Evolutionary conservation across 2,329 filamentous ascomycete species (phyloP).

Genomic region (Plectosphaerella cucumerina): DNA sequence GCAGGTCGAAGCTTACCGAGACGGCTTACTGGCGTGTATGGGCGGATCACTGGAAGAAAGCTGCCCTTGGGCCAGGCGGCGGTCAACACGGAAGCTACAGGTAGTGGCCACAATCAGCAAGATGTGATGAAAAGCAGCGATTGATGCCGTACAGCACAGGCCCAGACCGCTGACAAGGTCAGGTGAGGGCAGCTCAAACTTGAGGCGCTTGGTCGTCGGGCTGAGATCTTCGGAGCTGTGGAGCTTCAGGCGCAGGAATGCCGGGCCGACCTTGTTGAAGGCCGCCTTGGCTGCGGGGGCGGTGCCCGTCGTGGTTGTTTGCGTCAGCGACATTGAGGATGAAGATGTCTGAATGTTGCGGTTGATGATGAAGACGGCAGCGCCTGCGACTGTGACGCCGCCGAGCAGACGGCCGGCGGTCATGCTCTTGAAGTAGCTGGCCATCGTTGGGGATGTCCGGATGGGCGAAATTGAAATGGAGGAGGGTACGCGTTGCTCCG

Average conservation of each 20-base stretch:
- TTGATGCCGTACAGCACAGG: constrained; percentile 1
- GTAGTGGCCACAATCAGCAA: too few species aligned
- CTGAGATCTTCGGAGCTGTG: constrained; percentile 2
- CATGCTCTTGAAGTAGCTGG: neutral
- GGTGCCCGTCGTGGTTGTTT: neutral
- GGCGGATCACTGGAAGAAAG: neutral
- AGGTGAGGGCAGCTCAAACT: neutral
- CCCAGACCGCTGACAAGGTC: constrained; percentile 1
- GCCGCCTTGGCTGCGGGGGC: neutral
- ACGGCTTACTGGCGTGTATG: constrained; percentile 1
- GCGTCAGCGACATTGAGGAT: neutral
- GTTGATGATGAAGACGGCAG: neutral
- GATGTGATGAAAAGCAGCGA: neutral
- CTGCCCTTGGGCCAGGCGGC: constrained; percentile 2
- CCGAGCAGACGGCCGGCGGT: neutral
- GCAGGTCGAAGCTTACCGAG: neutral
- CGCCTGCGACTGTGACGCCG: neutral
- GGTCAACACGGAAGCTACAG: constrained; percentile 1
- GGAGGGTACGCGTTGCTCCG: too few species aligned
- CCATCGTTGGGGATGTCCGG: neutral
- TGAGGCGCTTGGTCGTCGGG: constrained; percentile 2
- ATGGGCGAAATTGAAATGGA: too few species aligned
- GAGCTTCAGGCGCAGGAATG: neutral
- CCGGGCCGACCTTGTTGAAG: constrained; percentile 4
- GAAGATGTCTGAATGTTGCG: neutral